A percentile compares a stretch with the other conserved stretches of the same genome.
Evolutionary conservation across 371 early-diverging fungal genomes (phyloP).

Genomic region (Mucor ambiguus): DNA sequence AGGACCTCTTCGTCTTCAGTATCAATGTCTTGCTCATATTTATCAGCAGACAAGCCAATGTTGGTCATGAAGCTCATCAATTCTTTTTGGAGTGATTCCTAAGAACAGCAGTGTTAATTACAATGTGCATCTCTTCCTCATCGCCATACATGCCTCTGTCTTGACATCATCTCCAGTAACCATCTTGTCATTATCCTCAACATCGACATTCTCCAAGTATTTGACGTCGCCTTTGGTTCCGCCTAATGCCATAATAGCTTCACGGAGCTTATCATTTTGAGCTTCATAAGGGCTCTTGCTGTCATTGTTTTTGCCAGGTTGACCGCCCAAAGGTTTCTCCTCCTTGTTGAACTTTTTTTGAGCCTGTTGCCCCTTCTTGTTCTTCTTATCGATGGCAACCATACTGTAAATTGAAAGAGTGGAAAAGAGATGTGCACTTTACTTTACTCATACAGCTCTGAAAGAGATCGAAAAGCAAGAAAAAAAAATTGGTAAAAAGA

Average conservation of each 20-base stretch:
- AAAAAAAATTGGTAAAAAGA: conserved; percentile 7
- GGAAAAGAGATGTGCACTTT: background rate
- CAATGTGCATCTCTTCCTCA: background rate
- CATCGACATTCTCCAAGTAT: conserved; percentile 35
- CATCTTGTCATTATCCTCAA: conserved; percentile 31
- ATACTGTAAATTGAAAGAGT: conserved; percentile 6
- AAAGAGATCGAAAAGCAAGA: background rate
- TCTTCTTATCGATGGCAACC: conserved; percentile 22
- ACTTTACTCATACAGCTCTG: background rate
- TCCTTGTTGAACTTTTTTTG: conserved; percentile 6
- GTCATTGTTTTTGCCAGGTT: background rate
- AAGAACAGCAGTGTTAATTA: background rate
- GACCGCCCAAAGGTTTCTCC: background rate
- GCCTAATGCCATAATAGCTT: conserved; percentile 41
- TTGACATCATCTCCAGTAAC: conserved; percentile 15
- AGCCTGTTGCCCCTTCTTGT: conserved; percentile 12
- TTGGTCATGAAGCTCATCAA: conserved; percentile 37
- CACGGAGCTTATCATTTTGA: conserved; percentile 23
- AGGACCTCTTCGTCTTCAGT: conserved; percentile 31
- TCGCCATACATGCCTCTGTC: conserved; percentile 15
- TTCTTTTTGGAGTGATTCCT: conserved; percentile 36
- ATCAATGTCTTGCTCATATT: conserved; percentile 29
- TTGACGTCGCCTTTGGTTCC: conserved; percentile 46
- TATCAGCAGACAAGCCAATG: conserved; percentile 36
- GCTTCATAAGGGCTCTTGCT: conserved; percentile 9